Conservation (phyloP, 345 rosid genomes). For the Citrus australasica region DNA sequence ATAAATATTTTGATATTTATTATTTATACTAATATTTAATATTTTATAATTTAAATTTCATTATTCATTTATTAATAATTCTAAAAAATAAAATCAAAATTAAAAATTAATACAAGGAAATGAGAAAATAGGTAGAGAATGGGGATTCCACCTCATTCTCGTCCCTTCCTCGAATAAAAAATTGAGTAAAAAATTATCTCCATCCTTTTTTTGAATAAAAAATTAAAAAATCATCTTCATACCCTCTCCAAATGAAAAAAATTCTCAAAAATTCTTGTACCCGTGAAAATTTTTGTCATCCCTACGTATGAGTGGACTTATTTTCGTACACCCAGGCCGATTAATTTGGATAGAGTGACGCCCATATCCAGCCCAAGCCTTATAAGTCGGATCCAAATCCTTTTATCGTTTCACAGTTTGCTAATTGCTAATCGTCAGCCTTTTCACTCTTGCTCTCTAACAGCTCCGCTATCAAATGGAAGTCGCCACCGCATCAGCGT, state of each 20-base stretch:
- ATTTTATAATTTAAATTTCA: no score
- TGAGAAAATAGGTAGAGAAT: no score
- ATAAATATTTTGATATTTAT: no score
- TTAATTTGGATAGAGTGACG: not conserved
- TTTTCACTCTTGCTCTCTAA: not conserved
- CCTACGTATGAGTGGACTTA: rapidly evolving
- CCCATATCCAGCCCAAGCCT: not conserved
- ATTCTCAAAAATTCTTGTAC: rapidly evolving
- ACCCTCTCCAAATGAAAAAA: rapidly evolving
- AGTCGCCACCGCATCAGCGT: conserved; percentile 43
- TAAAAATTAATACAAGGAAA: no score
- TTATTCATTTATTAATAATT: no score
- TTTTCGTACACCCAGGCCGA: no score
- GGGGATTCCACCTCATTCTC: rapidly evolving
- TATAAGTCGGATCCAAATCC: not conserved
- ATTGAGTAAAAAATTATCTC: no score
- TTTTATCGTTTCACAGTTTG: not conserved
- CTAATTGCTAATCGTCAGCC: not conserved
- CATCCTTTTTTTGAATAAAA: rapidly evolving
- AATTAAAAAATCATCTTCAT: no score
- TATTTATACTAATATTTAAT: no score
- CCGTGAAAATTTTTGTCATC: rapidly evolving
- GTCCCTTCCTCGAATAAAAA: no score
- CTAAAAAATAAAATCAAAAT: no score
- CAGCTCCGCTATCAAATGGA: conserved; percentile 34